A percentile compares a stretch with the other conserved stretches of the same genome.
Conservation (phyloP, 805 yeast genomes). For the Candida jianshihensis region DNA sequence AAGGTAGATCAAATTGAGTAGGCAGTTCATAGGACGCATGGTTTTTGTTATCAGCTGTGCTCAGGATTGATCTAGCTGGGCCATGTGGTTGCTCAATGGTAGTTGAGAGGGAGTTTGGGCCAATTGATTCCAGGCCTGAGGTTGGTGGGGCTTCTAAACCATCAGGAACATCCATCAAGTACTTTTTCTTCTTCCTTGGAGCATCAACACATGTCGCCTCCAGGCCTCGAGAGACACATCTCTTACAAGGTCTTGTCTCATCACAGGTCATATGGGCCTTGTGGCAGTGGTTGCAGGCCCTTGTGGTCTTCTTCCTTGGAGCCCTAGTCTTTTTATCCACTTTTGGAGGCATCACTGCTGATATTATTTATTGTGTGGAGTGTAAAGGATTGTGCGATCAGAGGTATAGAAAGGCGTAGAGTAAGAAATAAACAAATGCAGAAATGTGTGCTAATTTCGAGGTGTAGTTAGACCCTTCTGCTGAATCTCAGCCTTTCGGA, state of each 20-base stretch:
- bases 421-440: too few species aligned
- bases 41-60: too few species aligned
- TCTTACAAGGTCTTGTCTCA: conserved; percentile 66
- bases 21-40: too few species aligned
- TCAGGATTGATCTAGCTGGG: not conserved
- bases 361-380: too few species aligned
- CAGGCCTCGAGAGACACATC: conserved; percentile 70
- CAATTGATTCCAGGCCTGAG: not conserved
- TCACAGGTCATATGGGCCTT: conserved; percentile 92
- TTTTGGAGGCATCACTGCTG: not conserved
- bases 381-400: too few species aligned
- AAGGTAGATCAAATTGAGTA: too few species aligned
- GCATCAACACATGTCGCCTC: conserved; percentile 78
- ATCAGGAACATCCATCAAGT: conserved; percentile 55
- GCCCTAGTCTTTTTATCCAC: conserved; percentile 14
- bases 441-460: too few species aligned
- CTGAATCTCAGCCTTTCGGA: too few species aligned
- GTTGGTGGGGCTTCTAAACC: conserved; percentile 2
- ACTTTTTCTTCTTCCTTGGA: conserved; percentile 79
- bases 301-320: conserved; percentile 58
- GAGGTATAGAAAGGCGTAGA: too few species aligned
- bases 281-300: conserved; percentile 91
- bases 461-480: too few species aligned
- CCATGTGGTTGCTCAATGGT: not conserved
- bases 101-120: conserved; percentile 1